A percentile compares a stretch with the other conserved stretches of the same genome.
Evolutionary conservation across 305 asterid species (phyloP).

Genomic region (Petunia hybrid): DNA sequence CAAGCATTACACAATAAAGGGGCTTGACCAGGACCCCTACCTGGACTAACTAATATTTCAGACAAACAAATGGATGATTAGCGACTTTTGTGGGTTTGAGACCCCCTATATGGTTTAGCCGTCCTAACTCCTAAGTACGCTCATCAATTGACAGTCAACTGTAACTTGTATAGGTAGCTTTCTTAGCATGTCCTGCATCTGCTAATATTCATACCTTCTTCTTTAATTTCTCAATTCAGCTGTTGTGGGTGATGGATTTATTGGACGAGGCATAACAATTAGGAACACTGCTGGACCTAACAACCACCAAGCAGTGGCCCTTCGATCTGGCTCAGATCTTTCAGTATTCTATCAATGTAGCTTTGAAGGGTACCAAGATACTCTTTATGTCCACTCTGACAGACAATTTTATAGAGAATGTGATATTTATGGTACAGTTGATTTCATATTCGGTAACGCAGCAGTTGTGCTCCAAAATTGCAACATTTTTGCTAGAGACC

Average conservation of each 20-base stretch:
- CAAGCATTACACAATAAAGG: no score
- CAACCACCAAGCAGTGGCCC: slow-evolving; percentile 85
- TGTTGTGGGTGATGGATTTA: slow-evolving; percentile 82
- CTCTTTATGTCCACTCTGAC: slow-evolving; percentile 72
- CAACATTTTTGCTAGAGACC: slow-evolving; percentile 68
- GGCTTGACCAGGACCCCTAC: no score
- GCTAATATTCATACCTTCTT: not conserved
- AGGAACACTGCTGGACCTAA: slow-evolving; percentile 77
- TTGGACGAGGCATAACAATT: slow-evolving; percentile 76
- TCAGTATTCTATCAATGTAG: slow-evolving; percentile 84
- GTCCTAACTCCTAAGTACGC: not conserved
- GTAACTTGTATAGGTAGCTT: not conserved
- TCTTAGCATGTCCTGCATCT: not conserved
- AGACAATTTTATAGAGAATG: slow-evolving; percentile 82
- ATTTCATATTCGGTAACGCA: slow-evolving; percentile 88
- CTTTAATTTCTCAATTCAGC: slow-evolving; percentile 44
- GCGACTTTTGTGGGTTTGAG: not conserved
- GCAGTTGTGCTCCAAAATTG: slow-evolving; percentile 84
- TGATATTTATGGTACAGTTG: slow-evolving; percentile 80
- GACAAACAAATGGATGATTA: no score
- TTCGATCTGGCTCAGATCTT: slow-evolving; percentile 80
- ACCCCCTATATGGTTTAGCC: not conserved
- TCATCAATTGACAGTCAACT: slow-evolving; percentile 17
- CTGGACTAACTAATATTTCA: no score
- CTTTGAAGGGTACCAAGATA: slow-evolving; percentile 91